Conservation (phyloP, 1,284 basidiomycete genomes). For the Malassezia nana region DNA sequence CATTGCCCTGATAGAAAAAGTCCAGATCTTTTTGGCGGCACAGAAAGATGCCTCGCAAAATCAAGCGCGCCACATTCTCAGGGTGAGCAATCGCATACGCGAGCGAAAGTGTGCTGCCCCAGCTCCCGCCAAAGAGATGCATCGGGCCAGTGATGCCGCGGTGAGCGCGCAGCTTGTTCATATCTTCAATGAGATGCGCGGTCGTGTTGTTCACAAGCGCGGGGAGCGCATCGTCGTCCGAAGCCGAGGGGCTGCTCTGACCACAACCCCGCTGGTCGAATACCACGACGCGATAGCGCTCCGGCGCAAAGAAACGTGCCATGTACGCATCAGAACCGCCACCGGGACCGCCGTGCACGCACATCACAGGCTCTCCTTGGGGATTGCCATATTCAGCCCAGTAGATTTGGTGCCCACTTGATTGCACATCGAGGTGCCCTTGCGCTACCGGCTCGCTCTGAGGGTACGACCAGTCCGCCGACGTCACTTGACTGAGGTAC, state of each 20-base stretch:
- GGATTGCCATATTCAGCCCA: conserved; percentile 37
- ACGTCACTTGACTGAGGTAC: conserved; percentile 3
- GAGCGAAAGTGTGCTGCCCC: conserved; percentile 78
- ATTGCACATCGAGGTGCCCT: not conserved
- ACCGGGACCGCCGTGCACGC: conserved; percentile 44
- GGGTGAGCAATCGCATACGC: conserved; percentile 80
- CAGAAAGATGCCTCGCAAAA: conserved; percentile 84
- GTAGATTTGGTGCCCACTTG: conserved; percentile 26
- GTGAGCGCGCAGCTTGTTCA: conserved; percentile 67
- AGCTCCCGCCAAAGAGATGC: conserved; percentile 45
- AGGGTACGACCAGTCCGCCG: conserved; percentile 1
- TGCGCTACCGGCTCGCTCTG: not conserved
- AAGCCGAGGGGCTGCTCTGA: conserved; percentile 45
- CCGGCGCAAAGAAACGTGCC: conserved; percentile 42
- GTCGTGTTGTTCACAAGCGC: conserved; percentile 79
- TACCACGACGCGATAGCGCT: conserved; percentile 33
- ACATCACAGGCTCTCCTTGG: conserved; percentile 35
- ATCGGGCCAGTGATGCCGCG: conserved; percentile 50
- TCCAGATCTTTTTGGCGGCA: conserved; percentile 68
- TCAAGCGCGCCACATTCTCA: conserved; percentile 65
- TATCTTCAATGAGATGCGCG: conserved; percentile 83
- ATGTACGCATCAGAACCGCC: conserved; percentile 33
- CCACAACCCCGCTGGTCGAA: conserved; percentile 54
- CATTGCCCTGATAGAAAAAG: conserved; percentile 72
- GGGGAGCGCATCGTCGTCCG: conserved; percentile 72